These are phyloP conservation scores for Dendryphion nanum DNA, from an alignment of 2,329 filamentous ascomycete species.

Conservation along the genomic window DNA sequence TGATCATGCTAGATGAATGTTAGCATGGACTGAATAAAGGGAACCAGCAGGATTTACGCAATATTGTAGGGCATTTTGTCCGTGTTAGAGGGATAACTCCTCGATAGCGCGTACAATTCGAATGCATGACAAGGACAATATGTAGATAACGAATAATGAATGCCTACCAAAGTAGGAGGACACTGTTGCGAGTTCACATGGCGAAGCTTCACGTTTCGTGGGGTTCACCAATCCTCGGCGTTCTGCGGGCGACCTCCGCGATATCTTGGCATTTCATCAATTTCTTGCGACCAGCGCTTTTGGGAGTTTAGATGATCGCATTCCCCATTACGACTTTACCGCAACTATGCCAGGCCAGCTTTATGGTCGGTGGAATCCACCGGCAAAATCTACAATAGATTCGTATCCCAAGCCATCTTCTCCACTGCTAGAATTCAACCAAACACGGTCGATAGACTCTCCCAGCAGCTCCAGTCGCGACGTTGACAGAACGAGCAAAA, in stretches of 20 bases:
- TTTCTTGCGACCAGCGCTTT: conserved; percentile 13
- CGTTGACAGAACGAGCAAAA: too few species aligned
- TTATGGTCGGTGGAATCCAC: conserved; percentile 45
- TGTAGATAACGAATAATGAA: too few species aligned
- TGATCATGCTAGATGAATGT: conserved; percentile 70
- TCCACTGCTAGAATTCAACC: too few species aligned
- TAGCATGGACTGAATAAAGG: background rate
- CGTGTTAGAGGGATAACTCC: conserved; percentile 16
- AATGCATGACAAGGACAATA: conserved; percentile 1
- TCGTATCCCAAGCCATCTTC: too few species aligned
- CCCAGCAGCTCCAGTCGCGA: too few species aligned
- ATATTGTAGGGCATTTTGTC: conserved; percentile 66
- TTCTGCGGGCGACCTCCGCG: too few species aligned
- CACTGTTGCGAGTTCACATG: too few species aligned
- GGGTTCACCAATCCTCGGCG: too few species aligned
- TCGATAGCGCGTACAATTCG: conserved; percentile 10
- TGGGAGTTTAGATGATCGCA: background rate
- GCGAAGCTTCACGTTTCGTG: too few species aligned
- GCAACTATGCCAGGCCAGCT: conserved; percentile 46
- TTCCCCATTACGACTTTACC: conserved; percentile 4
- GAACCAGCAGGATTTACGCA: conserved; percentile 53
- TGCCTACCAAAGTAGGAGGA: too few species aligned
- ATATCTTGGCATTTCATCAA: conserved; percentile 26
- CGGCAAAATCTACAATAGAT: background rate
- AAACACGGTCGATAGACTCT: too few species aligned